Conservation (phyloP, 225 moss, liverwort and hornwort genomes). For the Pseudoscleropodium purum region DNA sequence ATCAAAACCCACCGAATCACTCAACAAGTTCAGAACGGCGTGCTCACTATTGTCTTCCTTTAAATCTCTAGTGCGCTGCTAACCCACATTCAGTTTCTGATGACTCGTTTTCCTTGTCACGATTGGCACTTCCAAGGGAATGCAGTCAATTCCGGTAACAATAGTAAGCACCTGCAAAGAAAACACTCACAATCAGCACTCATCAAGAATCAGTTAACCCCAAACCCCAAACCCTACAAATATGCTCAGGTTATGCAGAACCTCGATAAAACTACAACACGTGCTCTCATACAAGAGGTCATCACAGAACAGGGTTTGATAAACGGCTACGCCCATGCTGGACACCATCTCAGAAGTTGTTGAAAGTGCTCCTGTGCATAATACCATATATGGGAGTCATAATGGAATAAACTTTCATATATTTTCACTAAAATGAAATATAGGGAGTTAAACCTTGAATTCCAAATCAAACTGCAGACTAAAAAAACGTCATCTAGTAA, state of each 20-base stretch:
- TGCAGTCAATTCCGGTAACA: not conserved
- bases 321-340: not conserved
- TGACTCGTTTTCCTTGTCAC: not conserved
- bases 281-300: not conserved
- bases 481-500: too few relatives aligned
- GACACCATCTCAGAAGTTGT: not conserved
- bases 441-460: not conserved
- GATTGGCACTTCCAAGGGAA: not conserved
- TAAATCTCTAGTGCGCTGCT: not conserved
- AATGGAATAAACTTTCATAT: not conserved
- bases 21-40: not conserved
- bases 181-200: not conserved
- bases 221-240: not conserved
- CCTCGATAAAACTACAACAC: not conserved
- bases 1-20: not conserved
- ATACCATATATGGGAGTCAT: not conserved
- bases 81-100: not conserved
- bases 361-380: not conserved
- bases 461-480: not conserved
- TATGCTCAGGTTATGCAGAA: not conserved
- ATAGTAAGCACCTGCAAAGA: not conserved
- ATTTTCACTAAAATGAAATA: not conserved
- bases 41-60: not conserved
- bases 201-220: not conserved
- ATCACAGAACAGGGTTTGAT: not conserved